Conservation (phyloP, 129 eudicot species). For the Flaveria trinervia region DNA sequence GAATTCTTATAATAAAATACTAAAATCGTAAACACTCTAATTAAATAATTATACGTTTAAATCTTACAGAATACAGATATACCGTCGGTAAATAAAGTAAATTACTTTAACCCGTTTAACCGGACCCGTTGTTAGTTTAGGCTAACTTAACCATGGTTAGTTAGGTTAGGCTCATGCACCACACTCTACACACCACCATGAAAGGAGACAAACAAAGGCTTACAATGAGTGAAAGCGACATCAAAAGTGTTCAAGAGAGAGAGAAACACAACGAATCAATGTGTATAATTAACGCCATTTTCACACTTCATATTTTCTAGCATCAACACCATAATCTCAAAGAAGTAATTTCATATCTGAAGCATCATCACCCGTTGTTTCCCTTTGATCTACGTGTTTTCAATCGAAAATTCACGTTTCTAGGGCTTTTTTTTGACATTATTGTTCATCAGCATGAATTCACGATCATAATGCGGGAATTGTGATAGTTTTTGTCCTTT, state of each 20-base stretch:
- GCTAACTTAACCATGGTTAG: slow-evolving; percentile 43
- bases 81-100: no score
- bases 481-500: neutral
- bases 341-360: slow-evolving; percentile 1
- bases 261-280: slow-evolving; percentile 43
- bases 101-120: neutral
- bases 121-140: no score
- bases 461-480: slow-evolving; percentile 4
- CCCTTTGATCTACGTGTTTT: slow-evolving; percentile 24
- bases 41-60: no score
- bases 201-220: slow-evolving; percentile 42
- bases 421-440: slow-evolving; percentile 5
- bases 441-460: neutral
- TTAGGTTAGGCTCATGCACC: slow-evolving; percentile 47
- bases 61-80: no score
- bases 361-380: slow-evolving; percentile 13
- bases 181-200: slow-evolving; percentile 48
- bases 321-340: neutral
- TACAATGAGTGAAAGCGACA: slow-evolving; percentile 36
- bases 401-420: neutral
- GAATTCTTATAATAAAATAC: no score
- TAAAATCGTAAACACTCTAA: no score
- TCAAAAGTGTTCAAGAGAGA: slow-evolving; percentile 37
- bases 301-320: slow-evolving; percentile 28
- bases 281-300: slow-evolving; percentile 49